Conservation (phyloP, 495 filamentous ascomycete species). For the Hyaloscypha variabilis region DNA sequence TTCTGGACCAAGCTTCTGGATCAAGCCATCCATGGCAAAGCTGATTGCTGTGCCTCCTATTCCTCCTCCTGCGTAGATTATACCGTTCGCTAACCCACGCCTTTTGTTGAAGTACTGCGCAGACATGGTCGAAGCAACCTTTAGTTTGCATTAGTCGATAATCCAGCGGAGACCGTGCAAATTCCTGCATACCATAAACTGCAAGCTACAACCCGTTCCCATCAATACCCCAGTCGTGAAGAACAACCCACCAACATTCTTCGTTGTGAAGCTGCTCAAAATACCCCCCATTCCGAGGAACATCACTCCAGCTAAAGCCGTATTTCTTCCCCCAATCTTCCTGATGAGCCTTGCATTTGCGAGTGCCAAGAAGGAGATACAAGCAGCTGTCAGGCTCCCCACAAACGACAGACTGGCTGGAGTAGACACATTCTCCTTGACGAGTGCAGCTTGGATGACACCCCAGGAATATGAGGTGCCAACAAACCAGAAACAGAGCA, state of each 20-base stretch:
- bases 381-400: constrained; percentile 51
- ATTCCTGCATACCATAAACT: constrained; percentile 35
- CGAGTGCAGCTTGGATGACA: constrained; percentile 56
- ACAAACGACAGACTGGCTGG: constrained; percentile 58
- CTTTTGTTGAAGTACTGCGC: constrained; percentile 78
- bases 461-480: constrained; percentile 60
- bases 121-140: constrained; percentile 50
- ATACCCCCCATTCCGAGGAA: constrained; percentile 51
- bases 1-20: constrained; percentile 59
- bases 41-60: constrained; percentile 69
- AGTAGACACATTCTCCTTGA: constrained; percentile 46
- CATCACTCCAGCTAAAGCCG: constrained; percentile 47
- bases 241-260: constrained; percentile 55
- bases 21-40: constrained; percentile 61
- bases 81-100: constrained; percentile 75
- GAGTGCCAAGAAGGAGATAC: constrained; percentile 51
- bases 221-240: constrained; percentile 56
- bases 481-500: constrained; percentile 57
- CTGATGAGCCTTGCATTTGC: constrained; percentile 52
- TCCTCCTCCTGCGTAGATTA: constrained; percentile 72
- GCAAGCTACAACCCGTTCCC: constrained; percentile 50
- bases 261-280: constrained; percentile 49
- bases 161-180: not conserved
- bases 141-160: not conserved
- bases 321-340: constrained; percentile 46